Conservation (phyloP, 306 rosid genomes). For the Trichosanthes cucumerina region DNA sequence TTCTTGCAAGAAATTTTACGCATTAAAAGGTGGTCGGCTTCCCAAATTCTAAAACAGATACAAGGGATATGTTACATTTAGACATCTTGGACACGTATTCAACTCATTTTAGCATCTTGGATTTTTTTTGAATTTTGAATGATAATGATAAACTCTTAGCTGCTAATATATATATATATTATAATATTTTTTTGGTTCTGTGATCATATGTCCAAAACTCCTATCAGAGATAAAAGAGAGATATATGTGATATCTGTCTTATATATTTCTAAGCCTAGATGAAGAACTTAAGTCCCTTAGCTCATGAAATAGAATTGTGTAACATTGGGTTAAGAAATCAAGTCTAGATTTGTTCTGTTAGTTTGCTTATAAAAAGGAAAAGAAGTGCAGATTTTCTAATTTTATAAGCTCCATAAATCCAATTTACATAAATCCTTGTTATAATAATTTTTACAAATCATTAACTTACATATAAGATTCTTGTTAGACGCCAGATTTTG, state of each 20-base stretch:
- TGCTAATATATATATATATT: neutral
- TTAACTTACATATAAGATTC: neutral
- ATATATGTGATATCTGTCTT: neutral
- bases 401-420: neutral
- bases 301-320: neutral
- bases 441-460: neutral
- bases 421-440: neutral
- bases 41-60: neutral
- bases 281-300: neutral
- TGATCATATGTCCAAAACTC: neutral
- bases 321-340: neutral
- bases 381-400: neutral
- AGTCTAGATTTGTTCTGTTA: neutral
- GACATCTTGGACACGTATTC: neutral
- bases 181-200: neutral
- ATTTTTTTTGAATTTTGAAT: neutral
- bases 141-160: neutral
- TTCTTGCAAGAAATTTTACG: neutral
- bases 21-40: neutral
- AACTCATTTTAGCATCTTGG: conserved; percentile 2
- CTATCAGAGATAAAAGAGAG: neutral
- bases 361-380: neutral
- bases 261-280: no score
- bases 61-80: neutral
- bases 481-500: neutral